Base-by-base conservation (phyloP, 768 basidiomycete genomes). In the Phylloporus rhodoxanthus region DNA sequence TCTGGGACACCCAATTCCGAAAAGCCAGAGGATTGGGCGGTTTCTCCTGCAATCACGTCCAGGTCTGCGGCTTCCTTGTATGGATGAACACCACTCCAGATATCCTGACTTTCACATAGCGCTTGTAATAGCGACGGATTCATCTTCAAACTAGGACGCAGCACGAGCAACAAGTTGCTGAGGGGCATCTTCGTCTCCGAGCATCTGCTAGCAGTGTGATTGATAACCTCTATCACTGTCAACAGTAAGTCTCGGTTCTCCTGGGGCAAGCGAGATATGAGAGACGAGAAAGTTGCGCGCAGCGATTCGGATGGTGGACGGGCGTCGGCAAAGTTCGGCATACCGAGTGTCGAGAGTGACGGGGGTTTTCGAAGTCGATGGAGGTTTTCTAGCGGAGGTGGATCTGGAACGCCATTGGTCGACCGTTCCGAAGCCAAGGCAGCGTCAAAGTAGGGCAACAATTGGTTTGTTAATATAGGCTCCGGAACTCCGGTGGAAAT, bases 181-280 rank as follows among this genome's bases (percentile, higher is more conserved):
- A 96, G 68, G 2, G 91, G 90, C 93, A 97, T 97, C 70, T 90
- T 91, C 30, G 91, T 97, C 58, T 81, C 79, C 55, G 76, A 77
- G 59, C 76, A 75, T 54, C 79, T 75, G 48, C 71, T 73, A 0
- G 88, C 81, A 13, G 91, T 93, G 37, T 78, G 80, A 38, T 78
- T 80, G 55, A 95, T 86, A 32, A 96, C 74, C 56, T 90, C 84
- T 42, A 82, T 78, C 20, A 95, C 81, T 11, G 91, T 94, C 41
- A 79, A 75, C 32, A 94, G 72, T n/a, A 95, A 73, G 63, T 92
- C 91, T 48, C 83, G 78, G 58, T 93, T 91, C 64, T 91, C 90
- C 52, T 67, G 68, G 0, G 93, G 92, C 0, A 97, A 72, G 51
- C 79, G 77, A 14, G 72, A 67, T 38, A 94, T 73, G 32, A 94